Conservation (phyloP, 129 eudicot genomes). For the Helianthus tuberosus region DNA sequence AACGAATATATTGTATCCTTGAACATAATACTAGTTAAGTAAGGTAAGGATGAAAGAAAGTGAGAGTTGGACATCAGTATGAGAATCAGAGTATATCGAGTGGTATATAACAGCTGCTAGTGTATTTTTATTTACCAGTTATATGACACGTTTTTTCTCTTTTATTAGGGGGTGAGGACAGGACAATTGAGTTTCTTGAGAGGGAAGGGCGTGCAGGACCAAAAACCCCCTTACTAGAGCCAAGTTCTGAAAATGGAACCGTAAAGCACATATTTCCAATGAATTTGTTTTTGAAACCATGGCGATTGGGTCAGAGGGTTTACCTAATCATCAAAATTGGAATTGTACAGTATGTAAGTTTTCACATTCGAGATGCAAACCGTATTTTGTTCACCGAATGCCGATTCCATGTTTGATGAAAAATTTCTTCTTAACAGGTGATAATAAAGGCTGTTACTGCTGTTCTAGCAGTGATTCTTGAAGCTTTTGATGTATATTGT, state of each 20-base stretch:
- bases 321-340: constrained; percentile 84
- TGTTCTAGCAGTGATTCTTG: constrained; percentile 82
- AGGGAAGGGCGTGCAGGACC: constrained; percentile 84
- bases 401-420: constrained; percentile 10
- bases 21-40: neutral
- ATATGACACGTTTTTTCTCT: neutral
- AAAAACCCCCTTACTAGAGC: constrained; percentile 73
- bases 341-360: constrained; percentile 90
- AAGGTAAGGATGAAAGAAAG: neutral
- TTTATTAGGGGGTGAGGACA: constrained; percentile 82
- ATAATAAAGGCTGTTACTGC: constrained; percentile 91
- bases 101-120: neutral
- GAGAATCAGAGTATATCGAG: neutral
- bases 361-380: constrained; percentile 12
- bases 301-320: constrained; percentile 76
- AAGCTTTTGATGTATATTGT: constrained; percentile 81
- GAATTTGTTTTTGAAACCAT: constrained; percentile 71
- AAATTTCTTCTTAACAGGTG: constrained; percentile 57
- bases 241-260: constrained; percentile 65
- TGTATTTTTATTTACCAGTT: neutral
- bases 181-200: constrained; percentile 79
- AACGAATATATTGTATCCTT: neutral
- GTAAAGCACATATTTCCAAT: constrained; percentile 86
- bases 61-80: neutral
- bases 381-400: neutral